Evolutionary conservation across 129 eudicot genomes (phyloP).

Genomic region (Centrapalus pauciflorus): DNA sequence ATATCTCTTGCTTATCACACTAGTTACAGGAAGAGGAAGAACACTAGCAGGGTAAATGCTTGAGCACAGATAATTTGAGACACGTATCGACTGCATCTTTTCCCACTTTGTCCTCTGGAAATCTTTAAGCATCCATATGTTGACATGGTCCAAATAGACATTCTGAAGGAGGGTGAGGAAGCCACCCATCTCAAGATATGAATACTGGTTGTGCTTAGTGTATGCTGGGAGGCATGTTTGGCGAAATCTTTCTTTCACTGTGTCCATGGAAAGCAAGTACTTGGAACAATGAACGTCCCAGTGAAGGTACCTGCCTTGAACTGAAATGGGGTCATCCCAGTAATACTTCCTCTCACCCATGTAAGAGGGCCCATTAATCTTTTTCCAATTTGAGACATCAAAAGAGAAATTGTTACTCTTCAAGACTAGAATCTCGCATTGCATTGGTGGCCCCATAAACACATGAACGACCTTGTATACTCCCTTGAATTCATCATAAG

Average conservation of each 20-base stretch:
- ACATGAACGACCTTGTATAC: conserved; percentile 35
- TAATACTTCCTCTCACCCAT: conserved; percentile 10
- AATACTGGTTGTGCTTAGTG: not conserved
- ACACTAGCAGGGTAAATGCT: not conserved
- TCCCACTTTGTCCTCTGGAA: conserved; percentile 16
- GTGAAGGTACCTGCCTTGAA: conserved; percentile 29
- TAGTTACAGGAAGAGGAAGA: conserved; percentile 3
- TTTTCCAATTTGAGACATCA: conserved; percentile 20
- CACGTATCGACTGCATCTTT: conserved; percentile 4
- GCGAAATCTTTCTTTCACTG: conserved; percentile 28
- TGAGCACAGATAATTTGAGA: conserved; percentile 1
- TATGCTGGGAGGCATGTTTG: conserved; percentile 16
- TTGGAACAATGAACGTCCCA: conserved; percentile 28
- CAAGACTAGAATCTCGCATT: conserved; percentile 29
- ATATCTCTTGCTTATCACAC: conserved; percentile 18
- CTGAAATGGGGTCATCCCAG: conserved; percentile 33
- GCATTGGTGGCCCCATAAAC: conserved; percentile 17
- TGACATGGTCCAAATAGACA: not conserved
- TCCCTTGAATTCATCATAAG: conserved; percentile 23
- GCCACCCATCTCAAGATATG: conserved; percentile 28
- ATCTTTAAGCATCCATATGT: conserved; percentile 34
- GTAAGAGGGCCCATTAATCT: conserved; percentile 10
- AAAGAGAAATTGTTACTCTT: not conserved
- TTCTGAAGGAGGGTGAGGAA: conserved; percentile 11
- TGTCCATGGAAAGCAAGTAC: conserved; percentile 30